Evolutionary conservation across 2,329 filamentous ascomycete species (phyloP).

Genomic region (Fusarium penzigii): DNA sequence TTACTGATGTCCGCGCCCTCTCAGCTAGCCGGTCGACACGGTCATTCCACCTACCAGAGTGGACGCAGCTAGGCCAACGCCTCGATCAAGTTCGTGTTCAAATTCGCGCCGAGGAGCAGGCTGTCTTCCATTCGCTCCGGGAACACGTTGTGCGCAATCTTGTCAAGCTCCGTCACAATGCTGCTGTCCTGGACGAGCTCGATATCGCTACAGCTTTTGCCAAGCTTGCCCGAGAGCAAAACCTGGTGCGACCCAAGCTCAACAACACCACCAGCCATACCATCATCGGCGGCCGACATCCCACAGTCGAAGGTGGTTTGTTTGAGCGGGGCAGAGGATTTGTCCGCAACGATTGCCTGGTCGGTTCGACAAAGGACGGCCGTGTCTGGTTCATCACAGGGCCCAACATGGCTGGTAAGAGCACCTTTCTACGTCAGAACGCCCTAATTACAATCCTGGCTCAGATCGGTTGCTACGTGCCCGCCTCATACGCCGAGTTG

Average conservation of each 20-base stretch:
- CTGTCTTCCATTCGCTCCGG: conserved; percentile 74
- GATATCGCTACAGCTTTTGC: conserved; percentile 90
- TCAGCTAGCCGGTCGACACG: conserved; percentile 81
- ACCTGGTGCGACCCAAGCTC: conserved; percentile 72
- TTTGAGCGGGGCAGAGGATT: conserved; percentile 79
- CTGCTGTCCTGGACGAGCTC: conserved; percentile 87
- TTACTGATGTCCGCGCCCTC: conserved; percentile 47
- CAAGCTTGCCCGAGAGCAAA: conserved; percentile 71
- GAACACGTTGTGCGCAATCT: conserved; percentile 77
- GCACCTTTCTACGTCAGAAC: conserved; percentile 93
- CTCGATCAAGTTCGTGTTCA: conserved; percentile 77
- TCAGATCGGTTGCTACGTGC: conserved; percentile 90
- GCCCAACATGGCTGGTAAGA: conserved; percentile 99
- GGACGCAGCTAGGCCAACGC: conserved; percentile 77
- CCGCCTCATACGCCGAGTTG: conserved; percentile 80
- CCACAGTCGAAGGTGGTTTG: conserved; percentile 85
- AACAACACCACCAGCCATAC: conserved; percentile 67
- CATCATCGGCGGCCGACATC: conserved; percentile 84
- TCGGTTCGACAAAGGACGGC: conserved; percentile 68
- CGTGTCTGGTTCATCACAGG: conserved; percentile 69
- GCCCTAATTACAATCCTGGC: conserved; percentile 92
- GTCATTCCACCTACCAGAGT: conserved; percentile 80
- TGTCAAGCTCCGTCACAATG: conserved; percentile 84
- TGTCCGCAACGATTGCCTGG: conserved; percentile 80
- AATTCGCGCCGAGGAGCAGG: conserved; percentile 82